Evolutionary conservation across 768 basidiomycete species (phyloP).

Genomic region (Termitomyces titanicus): DNA sequence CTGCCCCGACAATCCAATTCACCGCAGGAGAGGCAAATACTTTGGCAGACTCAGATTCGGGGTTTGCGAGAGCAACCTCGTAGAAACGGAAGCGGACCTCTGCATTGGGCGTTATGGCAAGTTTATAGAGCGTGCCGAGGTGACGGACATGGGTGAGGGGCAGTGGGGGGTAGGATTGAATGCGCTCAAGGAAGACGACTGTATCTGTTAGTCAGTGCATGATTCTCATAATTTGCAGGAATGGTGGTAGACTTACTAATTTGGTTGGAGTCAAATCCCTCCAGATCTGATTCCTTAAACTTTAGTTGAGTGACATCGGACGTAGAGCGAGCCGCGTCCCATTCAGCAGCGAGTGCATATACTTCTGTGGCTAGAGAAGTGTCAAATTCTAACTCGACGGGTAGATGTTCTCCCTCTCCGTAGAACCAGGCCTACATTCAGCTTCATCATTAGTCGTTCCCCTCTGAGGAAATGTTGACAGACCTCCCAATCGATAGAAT

Average conservation of each 20-base stretch:
- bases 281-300: slow-evolving; percentile 60
- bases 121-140: slow-evolving; percentile 53
- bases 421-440: slow-evolving; percentile 69
- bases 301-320: slow-evolving; percentile 39
- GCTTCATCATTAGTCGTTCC: neutral
- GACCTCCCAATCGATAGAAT: slow-evolving; percentile 76
- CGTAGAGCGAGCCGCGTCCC: slow-evolving; percentile 60
- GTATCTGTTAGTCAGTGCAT: neutral
- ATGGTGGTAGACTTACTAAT: slow-evolving; percentile 43
- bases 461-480: slow-evolving; percentile 17
- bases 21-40: slow-evolving; percentile 51
- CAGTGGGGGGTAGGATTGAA: slow-evolving; percentile 57
- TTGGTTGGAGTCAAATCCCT: slow-evolving; percentile 68
- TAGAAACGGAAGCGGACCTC: slow-evolving; percentile 81
- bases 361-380: slow-evolving; percentile 66
- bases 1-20: slow-evolving; percentile 65
- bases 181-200: slow-evolving; percentile 83
- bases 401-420: slow-evolving; percentile 72
- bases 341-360: slow-evolving; percentile 66
- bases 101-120: slow-evolving; percentile 55
- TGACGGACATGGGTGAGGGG: slow-evolving; percentile 54
- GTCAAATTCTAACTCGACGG: slow-evolving; percentile 74
- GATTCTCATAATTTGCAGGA: neutral
- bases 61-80: slow-evolving; percentile 56
- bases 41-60: slow-evolving; percentile 40